phyloP scores from a whole-genome alignment of 257 asterid species.

The Paraleonurus japonicus region DNA sequence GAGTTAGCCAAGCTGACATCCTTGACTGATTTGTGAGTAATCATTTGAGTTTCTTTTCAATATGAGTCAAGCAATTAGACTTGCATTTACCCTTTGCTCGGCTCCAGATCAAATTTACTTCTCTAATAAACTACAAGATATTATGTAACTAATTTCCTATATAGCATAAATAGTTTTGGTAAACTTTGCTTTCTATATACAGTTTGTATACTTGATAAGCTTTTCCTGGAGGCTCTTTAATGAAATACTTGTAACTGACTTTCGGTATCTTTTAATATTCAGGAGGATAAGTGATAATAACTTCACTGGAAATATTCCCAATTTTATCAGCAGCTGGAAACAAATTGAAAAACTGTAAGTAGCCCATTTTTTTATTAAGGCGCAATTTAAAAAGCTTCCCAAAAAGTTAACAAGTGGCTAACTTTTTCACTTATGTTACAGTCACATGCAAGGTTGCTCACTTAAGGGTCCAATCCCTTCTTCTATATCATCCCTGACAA shows the following conservation, averaged over 20 bases:
- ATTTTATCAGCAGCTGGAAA: constrained; percentile 78
- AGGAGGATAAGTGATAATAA: constrained; percentile 92
- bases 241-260: background rate
- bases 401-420: background rate
- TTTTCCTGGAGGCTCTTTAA: constrained; percentile 3
- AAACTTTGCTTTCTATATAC: background rate
- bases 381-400: background rate
- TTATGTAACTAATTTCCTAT: background rate
- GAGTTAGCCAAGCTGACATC: constrained; percentile 60
- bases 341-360: constrained; percentile 79
- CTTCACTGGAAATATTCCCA: constrained; percentile 84
- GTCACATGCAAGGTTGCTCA: constrained; percentile 93
- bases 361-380: constrained; percentile 2
- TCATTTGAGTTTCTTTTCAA: background rate
- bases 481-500: constrained; percentile 60
- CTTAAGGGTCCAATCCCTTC: constrained; percentile 91
- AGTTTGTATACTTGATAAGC: background rate
- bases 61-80: background rate
- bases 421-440: constrained; percentile 30
- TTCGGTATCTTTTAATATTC: background rate
- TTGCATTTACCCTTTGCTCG: background rate
- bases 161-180: background rate
- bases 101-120: background rate
- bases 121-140: background rate
- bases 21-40: constrained; percentile 71